Evolutionary conservation across 768 basidiomycete genomes (phyloP).

Genomic region (Panus rudis): DNA sequence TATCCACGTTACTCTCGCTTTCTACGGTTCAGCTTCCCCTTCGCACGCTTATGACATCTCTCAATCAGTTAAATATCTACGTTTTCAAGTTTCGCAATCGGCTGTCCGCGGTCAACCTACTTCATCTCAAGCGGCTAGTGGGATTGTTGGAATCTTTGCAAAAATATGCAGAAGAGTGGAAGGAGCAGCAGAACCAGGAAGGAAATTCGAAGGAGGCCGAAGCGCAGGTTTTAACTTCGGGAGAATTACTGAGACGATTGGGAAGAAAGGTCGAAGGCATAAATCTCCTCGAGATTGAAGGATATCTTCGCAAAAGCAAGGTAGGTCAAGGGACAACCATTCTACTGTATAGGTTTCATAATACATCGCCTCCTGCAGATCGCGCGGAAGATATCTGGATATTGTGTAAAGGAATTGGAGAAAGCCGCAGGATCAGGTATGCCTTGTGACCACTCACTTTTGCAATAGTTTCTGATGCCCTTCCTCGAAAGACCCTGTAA

Average conservation of each 20-base stretch:
- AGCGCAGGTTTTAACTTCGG: constrained; percentile 62
- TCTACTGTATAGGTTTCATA: neutral
- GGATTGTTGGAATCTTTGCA: constrained; percentile 65
- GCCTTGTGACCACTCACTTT: neutral
- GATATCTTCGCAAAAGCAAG: constrained; percentile 80
- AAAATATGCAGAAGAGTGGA: constrained; percentile 53
- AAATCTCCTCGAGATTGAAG: constrained; percentile 77
- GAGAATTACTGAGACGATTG: constrained; percentile 54
- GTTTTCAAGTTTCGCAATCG: constrained; percentile 71
- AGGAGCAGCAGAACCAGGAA: constrained; percentile 22
- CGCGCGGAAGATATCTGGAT: constrained; percentile 79
- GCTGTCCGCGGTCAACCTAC: constrained; percentile 61
- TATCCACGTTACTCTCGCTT: constrained; percentile 82
- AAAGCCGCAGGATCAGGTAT: constrained; percentile 21
- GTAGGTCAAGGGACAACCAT: constrained; percentile 29
- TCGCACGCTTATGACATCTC: constrained; percentile 48
- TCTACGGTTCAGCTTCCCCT: constrained; percentile 66
- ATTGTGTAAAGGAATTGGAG: constrained; percentile 39
- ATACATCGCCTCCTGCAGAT: constrained; percentile 34
- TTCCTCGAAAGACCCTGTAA: constrained; percentile 15
- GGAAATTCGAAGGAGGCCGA: constrained; percentile 15
- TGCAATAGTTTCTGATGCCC: neutral
- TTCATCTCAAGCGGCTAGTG: constrained; percentile 77
- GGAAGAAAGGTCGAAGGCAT: constrained; percentile 67
- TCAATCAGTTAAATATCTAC: constrained; percentile 73